Evolutionary conservation across 768 basidiomycete genomes (phyloP).

Genomic region (Paxillus involutus): DNA sequence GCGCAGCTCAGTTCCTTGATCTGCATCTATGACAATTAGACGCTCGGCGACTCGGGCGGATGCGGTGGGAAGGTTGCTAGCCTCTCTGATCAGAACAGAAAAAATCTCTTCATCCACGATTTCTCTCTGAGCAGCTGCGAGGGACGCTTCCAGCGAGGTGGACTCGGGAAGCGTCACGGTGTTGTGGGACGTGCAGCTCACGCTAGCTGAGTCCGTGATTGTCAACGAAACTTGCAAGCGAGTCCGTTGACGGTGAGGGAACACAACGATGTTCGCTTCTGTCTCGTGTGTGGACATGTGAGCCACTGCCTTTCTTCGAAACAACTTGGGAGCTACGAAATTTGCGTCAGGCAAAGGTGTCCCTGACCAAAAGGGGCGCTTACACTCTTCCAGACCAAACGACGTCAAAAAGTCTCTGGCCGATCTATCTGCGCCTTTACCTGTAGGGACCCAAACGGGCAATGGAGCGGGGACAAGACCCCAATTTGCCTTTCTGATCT

Average conservation of each 20-base stretch:
- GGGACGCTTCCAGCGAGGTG: constrained; percentile 45
- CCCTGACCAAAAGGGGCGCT: constrained; percentile 25
- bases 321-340: constrained; percentile 56
- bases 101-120: constrained; percentile 83
- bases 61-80: constrained; percentile 72
- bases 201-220: constrained; percentile 34
- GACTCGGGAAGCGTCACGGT: constrained; percentile 29
- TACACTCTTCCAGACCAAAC: constrained; percentile 82
- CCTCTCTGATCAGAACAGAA: constrained; percentile 68
- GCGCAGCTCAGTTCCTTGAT: constrained; percentile 62
- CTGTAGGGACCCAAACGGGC: constrained; percentile 64
- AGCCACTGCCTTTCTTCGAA: constrained; percentile 71
- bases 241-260: constrained; percentile 63
- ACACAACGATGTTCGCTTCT: constrained; percentile 46
- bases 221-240: constrained; percentile 62
- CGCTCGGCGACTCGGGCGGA: constrained; percentile 79
- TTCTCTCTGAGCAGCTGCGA: constrained; percentile 66
- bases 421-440: constrained; percentile 78
- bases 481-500: constrained; percentile 78
- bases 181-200: constrained; percentile 37
- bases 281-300: constrained; percentile 54
- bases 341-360: constrained; percentile 1
- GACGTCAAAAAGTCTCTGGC: constrained; percentile 80
- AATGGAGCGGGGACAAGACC: constrained; percentile 77
- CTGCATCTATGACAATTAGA: constrained; percentile 74